Evolutionary conservation across 2,329 filamentous ascomycete species (phyloP), one percentile per base, ranked within the genome.

Genomic region (Colletotrichum agaves): DNA sequence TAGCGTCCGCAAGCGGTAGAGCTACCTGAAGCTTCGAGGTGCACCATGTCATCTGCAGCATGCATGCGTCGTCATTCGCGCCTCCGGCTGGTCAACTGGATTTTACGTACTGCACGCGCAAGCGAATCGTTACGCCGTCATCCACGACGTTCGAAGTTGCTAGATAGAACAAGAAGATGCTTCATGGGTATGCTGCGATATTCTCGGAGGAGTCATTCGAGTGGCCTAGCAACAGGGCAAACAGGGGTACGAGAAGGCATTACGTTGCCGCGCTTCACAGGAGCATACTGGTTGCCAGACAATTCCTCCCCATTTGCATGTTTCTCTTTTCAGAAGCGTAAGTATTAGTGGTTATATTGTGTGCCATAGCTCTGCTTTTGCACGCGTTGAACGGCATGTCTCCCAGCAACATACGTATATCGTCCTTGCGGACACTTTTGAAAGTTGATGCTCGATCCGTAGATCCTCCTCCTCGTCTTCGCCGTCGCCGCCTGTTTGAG

Each of bases 41-140:
- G 35, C 52, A 50, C 55, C 66, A 69, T 67, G 66, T 69, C 66
- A 69, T 69, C 63, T 67, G 66, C 66, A 62, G 50, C 62, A 62
- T 67, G 56, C 66, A 69, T 62, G 66, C 66, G 66, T 69, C 63
- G 66, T 69, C 66, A 69, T 69, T 52, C 27, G 21, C 47, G 47
- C 61, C 61, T 44, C 41, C 53, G 35, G 44, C 39, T 57, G 35
- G 19, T 21, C n/a, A 33, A 43, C 19, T 44, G 37, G 44, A 27
- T 31, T 56, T 52, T 67, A 53, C 66, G 56, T 52, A 50, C 50
- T 67, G 66, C 63, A 67, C 63, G 63, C 66, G 66, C 66, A 69
- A 69, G 62, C 66, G 23, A 64, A 39, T 65, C 61, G 33, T 63
- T 35, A 31, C 49, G 21, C 63, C 47, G 33, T 41, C 41, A 64